Evolutionary conservation across 169 alveolate species (phyloP), one percentile per base, ranked within the genome.

Genomic region (Cryptosporidium sp.): DNA sequence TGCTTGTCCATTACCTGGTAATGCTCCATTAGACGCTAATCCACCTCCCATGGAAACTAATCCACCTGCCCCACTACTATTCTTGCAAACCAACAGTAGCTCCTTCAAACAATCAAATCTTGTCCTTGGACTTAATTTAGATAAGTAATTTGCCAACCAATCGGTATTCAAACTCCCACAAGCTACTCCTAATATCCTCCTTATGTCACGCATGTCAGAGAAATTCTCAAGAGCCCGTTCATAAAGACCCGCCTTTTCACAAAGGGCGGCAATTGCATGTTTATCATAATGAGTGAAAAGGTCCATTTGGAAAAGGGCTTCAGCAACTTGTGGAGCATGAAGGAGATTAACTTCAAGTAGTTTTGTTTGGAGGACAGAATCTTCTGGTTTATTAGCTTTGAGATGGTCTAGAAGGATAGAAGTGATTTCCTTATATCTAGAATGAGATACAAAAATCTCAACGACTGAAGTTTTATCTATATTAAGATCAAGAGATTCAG

Each of bases 351-450:
- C 95, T 91, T 97, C 99, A 70, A 99, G 94, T 62, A 99, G 97
- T 91, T 97, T 97, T 35, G 99, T 99, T 94, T 99, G 99, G 42
- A 98, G 96, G 86, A 96, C 97, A 33, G 98, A 99, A 87, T 98
- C 99, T 94, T 98, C 99, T 29, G 99, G 98, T 92, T 95, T 95
- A 95, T 98, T 97, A 51, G 96, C 96, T 93, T 97, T 97, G 84
- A 99, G 95, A 86, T 97, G 98, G 71, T 98, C 99, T 53, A 99
- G 96, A 91, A 99, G 93, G 85, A 98, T 95, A 21, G 99, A 97
- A 37, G 99, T 98, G 52, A 98, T 92, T 93, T 98, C 99, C 94
- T 98, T 98, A 68, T 97, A 94, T 85, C 97, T 96, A 68, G 97
- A 94, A 85, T 93, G 96, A 48, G 95, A 94, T 91, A 96, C 92